Base-by-base conservation (phyloP, 1,284 basidiomycete genomes). In the Microbotryomycetes sp. region DNA sequence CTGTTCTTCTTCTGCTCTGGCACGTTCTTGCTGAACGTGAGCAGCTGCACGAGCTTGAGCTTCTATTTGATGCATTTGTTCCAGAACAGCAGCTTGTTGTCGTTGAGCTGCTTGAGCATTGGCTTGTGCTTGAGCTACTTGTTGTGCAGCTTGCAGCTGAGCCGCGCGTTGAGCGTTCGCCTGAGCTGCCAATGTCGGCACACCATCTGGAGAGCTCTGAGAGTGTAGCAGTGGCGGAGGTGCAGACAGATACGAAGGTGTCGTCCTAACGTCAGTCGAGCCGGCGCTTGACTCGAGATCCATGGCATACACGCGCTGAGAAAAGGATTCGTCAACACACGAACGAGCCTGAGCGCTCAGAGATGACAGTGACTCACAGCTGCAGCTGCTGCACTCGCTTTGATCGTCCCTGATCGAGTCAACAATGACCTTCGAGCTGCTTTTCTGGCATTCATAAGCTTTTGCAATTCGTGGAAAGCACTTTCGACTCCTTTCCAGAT, bases 401-500 rank as follows among this genome's bases (percentile, higher is more conserved):
- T 49, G 5, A 23, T 31, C 46, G 28, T 1, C 32, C 47, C 56
- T 48, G 30, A 9, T 47, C 36, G 2, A 49, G 50, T 3, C 6
- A 16, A n/a, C 49, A 16, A 23, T 32, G 36, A 36, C 25, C 55
- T 54, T 52, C 59, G 52, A n/a, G 29, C 50, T 6, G 60, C 62
- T 45, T 56, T 62, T 16, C 67, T 36, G 1, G 53, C 49, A 15
- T 30, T 26, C 67, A 69, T 69, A 31, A 69, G 62, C 9, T 65
- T 49, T 59, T 58, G 58, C 50, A 69, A 23, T 49, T 69, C 67
- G 28, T 64, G 61, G 31, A 58, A 69, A 19, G 67, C 63, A 12
- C 62, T 60, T 57, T 66, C 67, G 22, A 69, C 63, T 2, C 67
- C 67, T 51, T 67, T 69, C 67, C 67, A 69, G 22, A 69, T 69